phyloP scores from a whole-genome alignment of 1,284 basidiomycete genomes.

The Apiotrichum siamense region DNA sequence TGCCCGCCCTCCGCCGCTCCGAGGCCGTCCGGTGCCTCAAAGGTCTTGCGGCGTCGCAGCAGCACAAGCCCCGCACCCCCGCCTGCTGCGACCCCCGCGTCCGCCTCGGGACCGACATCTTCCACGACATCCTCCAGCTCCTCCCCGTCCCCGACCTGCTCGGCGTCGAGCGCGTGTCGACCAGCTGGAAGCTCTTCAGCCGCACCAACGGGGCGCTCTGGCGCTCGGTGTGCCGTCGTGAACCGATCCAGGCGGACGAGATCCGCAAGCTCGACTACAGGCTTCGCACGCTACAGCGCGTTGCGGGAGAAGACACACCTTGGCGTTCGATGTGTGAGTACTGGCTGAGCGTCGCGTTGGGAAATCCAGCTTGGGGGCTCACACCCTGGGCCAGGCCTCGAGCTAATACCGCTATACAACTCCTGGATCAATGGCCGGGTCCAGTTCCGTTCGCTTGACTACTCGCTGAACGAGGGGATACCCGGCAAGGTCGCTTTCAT shows the following conservation, averaged over 20 bases:
- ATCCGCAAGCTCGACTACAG: not conserved
- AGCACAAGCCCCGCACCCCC: no score
- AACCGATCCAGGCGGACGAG: constrained; percentile 12
- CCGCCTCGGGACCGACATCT: constrained; percentile 26
- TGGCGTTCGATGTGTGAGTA: not conserved
- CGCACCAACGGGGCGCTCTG: constrained; percentile 20
- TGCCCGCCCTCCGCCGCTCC: no score
- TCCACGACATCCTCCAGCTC: constrained; percentile 26
- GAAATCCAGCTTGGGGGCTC: not conserved
- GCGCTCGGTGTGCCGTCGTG: constrained; percentile 9
- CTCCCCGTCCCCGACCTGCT: constrained; percentile 23
- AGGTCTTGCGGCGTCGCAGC: no score
- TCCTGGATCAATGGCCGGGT: not conserved
- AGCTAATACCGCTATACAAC: not conserved
- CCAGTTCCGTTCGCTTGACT: not conserved
- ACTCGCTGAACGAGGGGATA: not conserved
- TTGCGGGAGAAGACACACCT: not conserved
- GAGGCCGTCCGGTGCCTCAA: no score
- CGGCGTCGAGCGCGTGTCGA: constrained; percentile 13
- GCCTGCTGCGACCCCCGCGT: constrained; percentile 30
- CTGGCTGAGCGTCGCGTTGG: not conserved
- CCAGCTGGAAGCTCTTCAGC: constrained; percentile 19
- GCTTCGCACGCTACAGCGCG: not conserved
- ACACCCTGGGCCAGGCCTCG: not conserved
- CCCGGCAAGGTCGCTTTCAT: not conserved